Percentiles rank a stretch among this genome's conserved stretches.
phyloP scores from a whole-genome alignment of 1,139 yeast genomes.

The Kazachstania sp. region DNA sequence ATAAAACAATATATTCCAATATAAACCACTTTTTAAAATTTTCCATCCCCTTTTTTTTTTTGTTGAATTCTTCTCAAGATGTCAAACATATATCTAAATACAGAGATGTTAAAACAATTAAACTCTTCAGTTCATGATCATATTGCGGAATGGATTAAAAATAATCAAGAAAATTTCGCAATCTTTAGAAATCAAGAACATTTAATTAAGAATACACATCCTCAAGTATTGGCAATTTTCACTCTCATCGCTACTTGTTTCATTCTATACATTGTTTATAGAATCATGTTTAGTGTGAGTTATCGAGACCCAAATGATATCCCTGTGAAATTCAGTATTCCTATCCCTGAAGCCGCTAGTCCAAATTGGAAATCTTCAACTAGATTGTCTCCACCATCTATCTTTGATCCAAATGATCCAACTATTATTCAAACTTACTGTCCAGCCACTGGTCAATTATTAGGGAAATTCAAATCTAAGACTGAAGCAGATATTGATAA shows the following conservation, averaged over 20 bases:
- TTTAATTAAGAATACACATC: slow-evolving; percentile 8
- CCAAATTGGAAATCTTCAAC: slow-evolving; percentile 87
- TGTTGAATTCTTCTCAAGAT: neutral
- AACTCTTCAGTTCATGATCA: slow-evolving; percentile 24
- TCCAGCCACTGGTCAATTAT: slow-evolving; percentile 89
- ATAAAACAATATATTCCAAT: neutral
- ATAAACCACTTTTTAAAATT: no score
- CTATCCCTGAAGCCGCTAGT: slow-evolving; percentile 73
- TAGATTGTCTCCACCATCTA: slow-evolving; percentile 47
- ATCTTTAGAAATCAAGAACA: slow-evolving; percentile 9
- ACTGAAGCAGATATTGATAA: slow-evolving; percentile 60
- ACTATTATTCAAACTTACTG: slow-evolving; percentile 72
- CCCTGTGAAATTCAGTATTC: slow-evolving; percentile 43
- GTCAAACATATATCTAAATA: slow-evolving; percentile 8
- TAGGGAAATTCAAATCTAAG: slow-evolving; percentile 64
- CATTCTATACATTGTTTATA: slow-evolving; percentile 17
- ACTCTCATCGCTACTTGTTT: slow-evolving; percentile 15
- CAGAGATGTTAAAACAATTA: slow-evolving; percentile 24
- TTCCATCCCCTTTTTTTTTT: slow-evolving; percentile 3
- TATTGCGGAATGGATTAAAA: slow-evolving; percentile 17
- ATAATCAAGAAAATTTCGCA: slow-evolving; percentile 9
- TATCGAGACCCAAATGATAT: slow-evolving; percentile 11
- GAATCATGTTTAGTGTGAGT: slow-evolving; percentile 5
- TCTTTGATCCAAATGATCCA: slow-evolving; percentile 46
- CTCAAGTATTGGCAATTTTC: slow-evolving; percentile 13